Evolutionary conservation across 1,284 basidiomycete species (phyloP), one percentile per base, ranked within the genome.

Genomic region (Farysia itapuensis): DNA sequence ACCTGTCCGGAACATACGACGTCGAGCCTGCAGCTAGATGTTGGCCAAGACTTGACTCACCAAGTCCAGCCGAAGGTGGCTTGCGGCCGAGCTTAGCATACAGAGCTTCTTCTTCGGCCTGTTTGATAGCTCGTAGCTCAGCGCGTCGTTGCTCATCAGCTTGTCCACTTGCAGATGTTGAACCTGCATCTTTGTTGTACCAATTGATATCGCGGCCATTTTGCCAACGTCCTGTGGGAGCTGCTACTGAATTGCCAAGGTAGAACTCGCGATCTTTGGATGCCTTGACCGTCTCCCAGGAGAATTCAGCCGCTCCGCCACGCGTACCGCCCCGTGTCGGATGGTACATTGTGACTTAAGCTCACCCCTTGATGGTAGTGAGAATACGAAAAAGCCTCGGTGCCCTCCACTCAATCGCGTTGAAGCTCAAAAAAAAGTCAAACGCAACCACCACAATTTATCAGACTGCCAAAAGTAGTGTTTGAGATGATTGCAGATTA

Each of bases 231-330:
- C 74, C 74, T 4, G 64, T 68, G 12, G 74, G 67, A 11, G 72
- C 74, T n/a, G 60, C 58, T 26, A 76, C 60, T 16, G 70, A 70
- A 43, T 74, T 65, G 39, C 74, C 74, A 9, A 76, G 59, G 40
- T 76, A 76, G 45, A 70, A 64, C 24, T 76, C 74, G 33, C 72
- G 69, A 24, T 74, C 54, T 51, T 76, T 69, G 48, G 74, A 72
- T 20, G 54, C 35, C 23, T 63, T 53, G 25, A 75, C 68, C 8
- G 46, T 53, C 35, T 74, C 70, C 73, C 73, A 75, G 32, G 57
- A 64, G 42, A 75, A 75, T 12, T 75, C 64, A 20, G 68, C 72
- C 18, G 51, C 52, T 11, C 73, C 73, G n/a, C 73, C 73, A 19
- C 73, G 51, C 4, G 72, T 70, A 4, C 73, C 73, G 21, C 70